phyloP scores from a whole-genome alignment of 2,329 filamentous ascomycete species.

The Pseudocercospora pini-densiflorae region DNA sequence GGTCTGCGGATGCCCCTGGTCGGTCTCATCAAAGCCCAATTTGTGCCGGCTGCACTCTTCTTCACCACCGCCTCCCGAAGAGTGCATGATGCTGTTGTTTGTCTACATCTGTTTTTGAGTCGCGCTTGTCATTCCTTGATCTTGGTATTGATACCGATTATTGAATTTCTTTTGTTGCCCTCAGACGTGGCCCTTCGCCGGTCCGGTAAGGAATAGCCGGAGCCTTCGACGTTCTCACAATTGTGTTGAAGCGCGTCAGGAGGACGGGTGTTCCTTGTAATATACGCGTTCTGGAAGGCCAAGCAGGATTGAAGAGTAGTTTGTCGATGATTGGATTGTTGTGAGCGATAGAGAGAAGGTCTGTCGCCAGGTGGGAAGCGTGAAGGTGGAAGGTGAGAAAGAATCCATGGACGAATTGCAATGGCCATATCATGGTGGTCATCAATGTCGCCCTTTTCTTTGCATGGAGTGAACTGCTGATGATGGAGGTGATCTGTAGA shows the following conservation, averaged over 20 bases:
- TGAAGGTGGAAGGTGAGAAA: constrained; percentile 24
- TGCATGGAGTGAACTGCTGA: constrained; percentile 5
- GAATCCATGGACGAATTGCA: not conserved
- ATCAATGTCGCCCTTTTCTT: not conserved
- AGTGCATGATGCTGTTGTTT: constrained; percentile 3
- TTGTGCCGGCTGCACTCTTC: not conserved
- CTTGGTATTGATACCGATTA: constrained; percentile 4
- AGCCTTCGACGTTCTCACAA: not conserved
- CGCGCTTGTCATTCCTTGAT: constrained; percentile 19
- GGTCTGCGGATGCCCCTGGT: constrained; percentile 1
- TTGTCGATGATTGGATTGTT: not conserved
- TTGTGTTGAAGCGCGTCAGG: constrained; percentile 17
- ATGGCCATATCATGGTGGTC: not conserved
- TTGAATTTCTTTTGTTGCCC: constrained; percentile 14
- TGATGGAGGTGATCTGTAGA: constrained; percentile 4
- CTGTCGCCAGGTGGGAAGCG: constrained; percentile 17
- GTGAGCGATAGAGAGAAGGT: constrained; percentile 16
- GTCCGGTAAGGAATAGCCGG: not conserved
- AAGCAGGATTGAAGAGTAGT: not conserved
- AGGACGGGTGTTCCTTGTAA: constrained; percentile 9
- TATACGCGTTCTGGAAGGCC: constrained; percentile 15
- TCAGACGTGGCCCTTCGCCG: not conserved
- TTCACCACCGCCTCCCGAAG: not conserved
- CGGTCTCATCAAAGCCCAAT: constrained; percentile 5
- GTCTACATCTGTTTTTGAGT: constrained; percentile 9